Percentiles rank a stretch among this genome's conserved stretches.
phyloP scores from a whole-genome alignment of 2,329 filamentous ascomycete genomes.

The Aspergillus tubingensis region DNA sequence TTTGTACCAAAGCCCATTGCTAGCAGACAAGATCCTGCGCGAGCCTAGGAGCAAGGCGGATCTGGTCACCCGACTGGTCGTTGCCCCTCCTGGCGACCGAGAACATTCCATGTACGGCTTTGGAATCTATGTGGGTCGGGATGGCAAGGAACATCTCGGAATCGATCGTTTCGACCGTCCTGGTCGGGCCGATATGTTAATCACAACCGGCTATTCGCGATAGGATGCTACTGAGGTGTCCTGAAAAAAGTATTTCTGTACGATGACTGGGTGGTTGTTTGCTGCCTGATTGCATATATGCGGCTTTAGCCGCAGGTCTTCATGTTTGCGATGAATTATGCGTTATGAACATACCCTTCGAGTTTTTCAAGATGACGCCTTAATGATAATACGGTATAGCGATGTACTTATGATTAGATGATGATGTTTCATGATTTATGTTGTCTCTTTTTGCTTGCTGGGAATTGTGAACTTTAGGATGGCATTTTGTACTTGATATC shows the following conservation, averaged over 20 bases:
- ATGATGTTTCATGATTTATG: not conserved
- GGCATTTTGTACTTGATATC: not conserved
- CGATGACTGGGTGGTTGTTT: not conserved
- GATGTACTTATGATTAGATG: slow-evolving; percentile 5
- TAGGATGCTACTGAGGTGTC: not conserved
- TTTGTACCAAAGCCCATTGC: slow-evolving; percentile 69
- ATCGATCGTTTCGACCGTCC: slow-evolving; percentile 57
- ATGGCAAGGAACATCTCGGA: slow-evolving; percentile 61
- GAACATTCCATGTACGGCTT: slow-evolving; percentile 55
- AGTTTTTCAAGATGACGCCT: not conserved
- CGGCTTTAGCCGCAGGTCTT: not conserved
- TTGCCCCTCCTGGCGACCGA: slow-evolving; percentile 43
- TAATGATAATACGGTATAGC: slow-evolving; percentile 19
- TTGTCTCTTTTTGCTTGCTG: not conserved
- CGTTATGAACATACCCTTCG: slow-evolving; percentile 4
- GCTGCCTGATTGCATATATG: not conserved
- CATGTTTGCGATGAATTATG: not conserved
- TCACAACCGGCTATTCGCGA: slow-evolving; percentile 38
- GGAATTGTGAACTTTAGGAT: not conserved
- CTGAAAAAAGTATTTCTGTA: too few relatives aligned
- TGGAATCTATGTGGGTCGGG: slow-evolving; percentile 59
- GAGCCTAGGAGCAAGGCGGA: slow-evolving; percentile 67
- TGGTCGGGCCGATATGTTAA: slow-evolving; percentile 46
- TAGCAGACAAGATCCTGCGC: slow-evolving; percentile 72
- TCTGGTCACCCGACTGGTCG: slow-evolving; percentile 69